Conservation (phyloP, 225 moss, liverwort and hornwort genomes). For the Pseudoscleropodium purum region DNA sequence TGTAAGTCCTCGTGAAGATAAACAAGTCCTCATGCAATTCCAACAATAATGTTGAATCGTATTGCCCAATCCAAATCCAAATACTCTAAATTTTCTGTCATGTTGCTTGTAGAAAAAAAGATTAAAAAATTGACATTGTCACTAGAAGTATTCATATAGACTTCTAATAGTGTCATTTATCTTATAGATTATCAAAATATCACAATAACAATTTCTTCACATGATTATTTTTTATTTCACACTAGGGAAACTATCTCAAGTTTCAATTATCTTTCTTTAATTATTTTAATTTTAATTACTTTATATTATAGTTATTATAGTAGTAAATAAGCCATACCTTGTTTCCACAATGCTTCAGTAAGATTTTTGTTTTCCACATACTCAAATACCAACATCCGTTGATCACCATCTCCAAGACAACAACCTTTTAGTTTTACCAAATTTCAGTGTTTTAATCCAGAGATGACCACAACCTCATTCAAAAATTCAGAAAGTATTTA, state of each 20-base stretch:
- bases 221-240: not conserved
- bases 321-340: not conserved
- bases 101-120: not conserved
- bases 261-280: not conserved
- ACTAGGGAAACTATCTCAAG: not conserved
- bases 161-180: not conserved
- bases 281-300: not conserved
- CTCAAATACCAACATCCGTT: too few species aligned
- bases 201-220: not conserved
- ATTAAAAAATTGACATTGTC: not conserved
- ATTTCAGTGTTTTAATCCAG: not conserved
- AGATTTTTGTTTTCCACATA: too few species aligned
- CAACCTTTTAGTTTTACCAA: too few species aligned
- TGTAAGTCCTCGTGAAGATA: too few species aligned
- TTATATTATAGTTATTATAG: not conserved
- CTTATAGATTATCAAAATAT: not conserved
- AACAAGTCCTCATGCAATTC: too few species aligned
- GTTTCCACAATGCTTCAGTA: not conserved
- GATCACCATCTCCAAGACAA: too few species aligned
- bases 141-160: too few species aligned
- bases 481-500: not conserved
- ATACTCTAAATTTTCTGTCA: not conserved
- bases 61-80: too few species aligned
- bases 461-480: not conserved
- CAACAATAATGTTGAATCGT: too few species aligned